Evolutionary conservation across 495 filamentous ascomycete species (phyloP).

Genomic region (Aspergillus conjunctus): DNA sequence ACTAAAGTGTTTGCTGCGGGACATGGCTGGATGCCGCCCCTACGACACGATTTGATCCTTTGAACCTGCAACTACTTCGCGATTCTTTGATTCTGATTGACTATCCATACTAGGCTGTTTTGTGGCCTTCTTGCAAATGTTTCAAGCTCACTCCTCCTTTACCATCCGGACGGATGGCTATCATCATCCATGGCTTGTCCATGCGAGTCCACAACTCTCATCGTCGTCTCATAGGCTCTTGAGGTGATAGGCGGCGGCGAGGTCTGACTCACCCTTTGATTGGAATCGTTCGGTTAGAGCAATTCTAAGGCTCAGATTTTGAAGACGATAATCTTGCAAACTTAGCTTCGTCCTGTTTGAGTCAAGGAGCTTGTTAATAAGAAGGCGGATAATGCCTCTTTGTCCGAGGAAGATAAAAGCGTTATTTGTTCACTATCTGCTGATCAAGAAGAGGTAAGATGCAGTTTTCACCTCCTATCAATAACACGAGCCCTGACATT

Average conservation of each 20-base stretch:
- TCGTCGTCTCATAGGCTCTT: neutral
- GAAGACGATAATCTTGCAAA: too few species aligned
- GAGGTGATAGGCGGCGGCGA: neutral
- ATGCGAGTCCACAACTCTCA: neutral
- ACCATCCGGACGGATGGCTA: neutral
- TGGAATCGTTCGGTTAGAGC: neutral
- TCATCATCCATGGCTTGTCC: neutral
- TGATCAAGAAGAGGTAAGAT: too few species aligned
- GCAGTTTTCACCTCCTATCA: too few species aligned
- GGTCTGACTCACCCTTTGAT: neutral
- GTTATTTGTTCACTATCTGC: too few species aligned
- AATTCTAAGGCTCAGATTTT: too few species aligned
- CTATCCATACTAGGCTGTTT: neutral
- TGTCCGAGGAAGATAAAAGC: too few species aligned
- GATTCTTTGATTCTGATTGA: constrained; percentile 1
- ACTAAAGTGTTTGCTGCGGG: neutral
- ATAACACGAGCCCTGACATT: too few species aligned
- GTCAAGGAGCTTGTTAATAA: too few species aligned
- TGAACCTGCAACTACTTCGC: neutral
- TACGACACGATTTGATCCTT: neutral
- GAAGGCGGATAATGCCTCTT: too few species aligned
- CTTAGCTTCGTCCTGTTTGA: too few species aligned
- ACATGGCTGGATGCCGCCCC: neutral
- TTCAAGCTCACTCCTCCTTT: constrained; percentile 1
- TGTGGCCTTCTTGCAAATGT: neutral